Conservation (phyloP, 1,139 yeast species). For the Geotrichum phurueaensis region DNA sequence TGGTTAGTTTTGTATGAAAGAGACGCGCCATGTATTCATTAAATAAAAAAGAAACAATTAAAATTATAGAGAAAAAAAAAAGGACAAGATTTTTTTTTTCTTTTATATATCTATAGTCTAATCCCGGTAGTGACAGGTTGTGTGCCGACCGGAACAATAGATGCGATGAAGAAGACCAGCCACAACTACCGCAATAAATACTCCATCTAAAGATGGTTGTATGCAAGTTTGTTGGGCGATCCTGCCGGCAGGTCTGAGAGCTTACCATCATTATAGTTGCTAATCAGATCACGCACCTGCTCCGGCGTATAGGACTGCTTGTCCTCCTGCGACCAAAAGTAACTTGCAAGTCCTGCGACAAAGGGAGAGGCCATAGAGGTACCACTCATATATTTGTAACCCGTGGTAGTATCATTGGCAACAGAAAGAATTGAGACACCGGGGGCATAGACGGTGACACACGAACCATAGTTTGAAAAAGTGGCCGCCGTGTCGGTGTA, state of each 20-base stretch:
- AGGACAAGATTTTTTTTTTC: too few species aligned
- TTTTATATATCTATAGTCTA: too few species aligned
- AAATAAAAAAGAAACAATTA: too few species aligned
- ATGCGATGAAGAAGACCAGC: background rate
- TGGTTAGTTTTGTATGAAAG: too few species aligned
- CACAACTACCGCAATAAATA: background rate
- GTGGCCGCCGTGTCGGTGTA: conserved; percentile 56
- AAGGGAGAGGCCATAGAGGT: conserved; percentile 94
- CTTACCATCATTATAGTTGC: conserved; percentile 24
- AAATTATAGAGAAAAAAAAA: too few species aligned
- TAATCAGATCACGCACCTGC: conserved; percentile 19
- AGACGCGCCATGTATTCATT: too few species aligned
- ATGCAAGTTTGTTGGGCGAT: conserved; percentile 29
- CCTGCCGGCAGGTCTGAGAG: conserved; percentile 20
- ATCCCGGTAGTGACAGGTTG: background rate
- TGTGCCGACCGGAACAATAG: background rate
- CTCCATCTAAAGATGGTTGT: conserved; percentile 19
- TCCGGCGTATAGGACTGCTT: conserved; percentile 5
- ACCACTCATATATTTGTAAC: conserved; percentile 72
- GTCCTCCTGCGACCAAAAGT: conserved; percentile 17
- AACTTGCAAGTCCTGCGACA: conserved; percentile 56
- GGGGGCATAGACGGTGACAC: conserved; percentile 84
- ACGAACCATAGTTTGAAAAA: conserved; percentile 58
- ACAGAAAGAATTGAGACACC: conserved; percentile 77
- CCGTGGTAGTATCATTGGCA: conserved; percentile 47